Evolutionary conservation across 2,329 filamentous ascomycete species (phyloP), one percentile per base, ranked within the genome.

Genomic region (Colletotrichum cuscutae): DNA sequence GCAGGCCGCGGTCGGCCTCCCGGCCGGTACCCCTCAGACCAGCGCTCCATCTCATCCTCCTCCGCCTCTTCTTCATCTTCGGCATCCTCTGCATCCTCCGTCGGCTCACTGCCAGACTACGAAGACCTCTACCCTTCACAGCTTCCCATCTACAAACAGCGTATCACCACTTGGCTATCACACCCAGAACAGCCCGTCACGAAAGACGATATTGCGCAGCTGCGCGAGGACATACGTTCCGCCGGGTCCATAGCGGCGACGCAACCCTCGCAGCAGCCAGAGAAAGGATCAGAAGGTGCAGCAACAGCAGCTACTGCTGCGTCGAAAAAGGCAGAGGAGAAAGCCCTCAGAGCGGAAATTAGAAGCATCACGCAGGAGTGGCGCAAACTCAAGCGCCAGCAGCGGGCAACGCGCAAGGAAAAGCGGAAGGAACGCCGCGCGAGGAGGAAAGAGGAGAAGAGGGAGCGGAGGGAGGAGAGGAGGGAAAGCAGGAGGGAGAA

Each of bases 41-140:
- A 66, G 22, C 75, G 73, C 0, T 82, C 80, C 0, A 83, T 81
- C 0, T 80, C 79, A 11, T 80, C 80, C 0, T 83, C 82, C 0
- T 83, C 82, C 0, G 84, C 81, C 0, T 75, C 74, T 0, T 81
- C 81, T 0, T 82, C 82, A 1, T 80, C 80, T 8, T 80, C 78
- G 24, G 84, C 82, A 1, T 79, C 75, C 4, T 84, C 81, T 12
- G 75, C 13, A 28, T 79, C 80, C 0, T 87, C 86, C 2, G 79
- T 90, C 66, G 88, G 86, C 46, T 89, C 88, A 2, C 85, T 91
- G 1, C 87, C 88, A 0, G 84, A 87, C 65, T 87, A 86, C 76
- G 86, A 89, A 69, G 84, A 87, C 54, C 81, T 91, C 2, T 79
- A 78, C 13, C 85, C 86, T 65, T 76, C 81, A 22, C 88, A 90